Base-by-base conservation (phyloP, 2,329 filamentous ascomycete species). In the Madurella fahalii region DNA sequence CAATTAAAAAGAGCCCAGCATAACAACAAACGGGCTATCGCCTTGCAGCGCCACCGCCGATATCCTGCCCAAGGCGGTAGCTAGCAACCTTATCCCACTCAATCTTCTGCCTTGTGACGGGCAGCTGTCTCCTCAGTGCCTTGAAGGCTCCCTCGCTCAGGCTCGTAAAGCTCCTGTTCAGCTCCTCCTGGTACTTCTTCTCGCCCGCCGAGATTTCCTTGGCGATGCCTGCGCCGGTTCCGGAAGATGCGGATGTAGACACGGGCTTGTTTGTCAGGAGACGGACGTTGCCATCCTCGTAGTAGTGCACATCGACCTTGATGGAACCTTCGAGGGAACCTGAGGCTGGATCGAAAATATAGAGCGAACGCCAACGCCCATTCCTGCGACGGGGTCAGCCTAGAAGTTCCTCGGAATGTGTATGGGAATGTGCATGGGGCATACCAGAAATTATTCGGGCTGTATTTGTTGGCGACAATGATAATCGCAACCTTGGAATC, bases 21-120 rank as follows among this genome's bases (percentile, higher is more conserved):
- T 18, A 34, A 13, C 47, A 17, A n/a, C 25, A 47, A 42, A 37
- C 12, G 15, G 43, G 30, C 66, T 74, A 83, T 70, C 77, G 73
- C 68, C 76, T 77, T 46, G 76, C 75, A 63, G 83, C 83, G 50
- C 84, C 84, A 47, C 86, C 86, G 16, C 86, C 85, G 70, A 90
- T 89, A 68, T 90, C 87, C 71, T 90, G 87, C 25, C 89, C 88
- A 63, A 95, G 77, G 57, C 90, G 81, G 76, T 99, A 99, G 63
- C 90, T 91, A 44, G 90, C 87, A 62, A 99, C 90, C 78, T 96
- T 96, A 72, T 99, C 93, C 94, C 94, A 99, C 74, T 99, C 94
- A 64, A 99, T 93, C 81, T 96, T 96, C 78, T 99, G 94, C 68
- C 94, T 85, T 58, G 94, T 99, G 57, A 99, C 91, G 0, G 94